Percentiles rank a stretch among this genome's conserved stretches.
Conservation (phyloP, 306 rosid species). For the Neltuma alba region DNA sequence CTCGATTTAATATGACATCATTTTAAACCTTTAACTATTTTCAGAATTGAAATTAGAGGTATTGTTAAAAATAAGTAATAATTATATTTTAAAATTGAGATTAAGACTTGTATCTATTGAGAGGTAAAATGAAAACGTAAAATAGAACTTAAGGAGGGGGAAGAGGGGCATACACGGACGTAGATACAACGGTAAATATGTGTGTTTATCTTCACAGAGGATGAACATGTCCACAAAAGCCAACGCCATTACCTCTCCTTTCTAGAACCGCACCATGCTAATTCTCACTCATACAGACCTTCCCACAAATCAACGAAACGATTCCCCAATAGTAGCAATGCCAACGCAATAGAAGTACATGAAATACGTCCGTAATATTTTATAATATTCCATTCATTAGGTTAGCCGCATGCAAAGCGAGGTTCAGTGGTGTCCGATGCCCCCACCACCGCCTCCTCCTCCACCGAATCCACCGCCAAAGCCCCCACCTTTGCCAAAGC, state of each 20-base stretch:
- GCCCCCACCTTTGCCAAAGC: constrained; percentile 26
- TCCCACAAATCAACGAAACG: background rate
- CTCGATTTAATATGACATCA: too few relatives aligned
- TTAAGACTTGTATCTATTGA: too few relatives aligned
- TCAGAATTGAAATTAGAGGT: too few relatives aligned
- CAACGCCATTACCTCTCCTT: background rate
- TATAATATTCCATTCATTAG: background rate
- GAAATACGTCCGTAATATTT: background rate
- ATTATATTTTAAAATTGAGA: too few relatives aligned
- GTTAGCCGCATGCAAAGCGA: constrained; percentile 29
- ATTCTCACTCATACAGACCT: background rate
- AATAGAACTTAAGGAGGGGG: too few relatives aligned
- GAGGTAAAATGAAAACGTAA: background rate
- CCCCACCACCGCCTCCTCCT: constrained; percentile 24
- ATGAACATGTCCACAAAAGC: background rate
- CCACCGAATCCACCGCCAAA: constrained; percentile 19
- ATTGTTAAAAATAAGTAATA: too few relatives aligned
- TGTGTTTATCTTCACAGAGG: background rate
- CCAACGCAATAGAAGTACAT: background rate
- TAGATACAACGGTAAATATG: background rate
- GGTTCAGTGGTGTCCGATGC: constrained; percentile 58
- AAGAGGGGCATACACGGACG: background rate
- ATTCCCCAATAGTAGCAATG: background rate
- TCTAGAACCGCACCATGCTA: background rate
- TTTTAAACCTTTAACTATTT: too few relatives aligned